Conservation (phyloP, 768 basidiomycete genomes). For the Grammothele lineata region DNA sequence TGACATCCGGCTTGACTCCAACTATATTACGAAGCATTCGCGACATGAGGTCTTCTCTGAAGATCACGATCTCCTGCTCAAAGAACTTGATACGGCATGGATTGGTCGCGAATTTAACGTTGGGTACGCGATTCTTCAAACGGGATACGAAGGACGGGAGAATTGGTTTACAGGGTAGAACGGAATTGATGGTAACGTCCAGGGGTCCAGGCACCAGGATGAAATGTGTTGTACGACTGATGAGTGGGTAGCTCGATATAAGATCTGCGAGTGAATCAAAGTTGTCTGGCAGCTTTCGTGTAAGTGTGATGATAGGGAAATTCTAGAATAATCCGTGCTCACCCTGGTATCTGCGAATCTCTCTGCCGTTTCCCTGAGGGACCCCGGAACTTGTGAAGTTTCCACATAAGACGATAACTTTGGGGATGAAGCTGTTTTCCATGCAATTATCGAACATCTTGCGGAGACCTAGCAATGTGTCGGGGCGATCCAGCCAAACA, state of each 20-base stretch:
- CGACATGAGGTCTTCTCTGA: conserved; percentile 90
- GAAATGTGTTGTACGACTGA: conserved; percentile 81
- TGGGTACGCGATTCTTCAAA: conserved; percentile 69
- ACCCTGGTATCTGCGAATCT: conserved; percentile 87
- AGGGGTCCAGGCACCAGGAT: conserved; percentile 93
- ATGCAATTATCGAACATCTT: conserved; percentile 89
- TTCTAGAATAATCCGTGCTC: neutral
- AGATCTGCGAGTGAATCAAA: conserved; percentile 87
- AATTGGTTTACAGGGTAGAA: conserved; percentile 78
- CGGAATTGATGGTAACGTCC: conserved; percentile 78
- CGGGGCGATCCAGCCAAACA: conserved; percentile 89
- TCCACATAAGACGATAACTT: conserved; percentile 88
- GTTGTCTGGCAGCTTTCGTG: conserved; percentile 69
- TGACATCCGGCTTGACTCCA: conserved; percentile 76
- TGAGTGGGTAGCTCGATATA: conserved; percentile 73
- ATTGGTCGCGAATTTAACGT: conserved; percentile 80
- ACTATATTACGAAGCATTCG: conserved; percentile 91
- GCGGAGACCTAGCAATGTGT: conserved; percentile 72
- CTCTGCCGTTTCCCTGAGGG: conserved; percentile 70
- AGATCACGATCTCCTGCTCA: conserved; percentile 92
- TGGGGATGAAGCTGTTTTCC: conserved; percentile 83
- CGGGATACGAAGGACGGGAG: conserved; percentile 70
- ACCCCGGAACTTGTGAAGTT: conserved; percentile 89
- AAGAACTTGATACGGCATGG: conserved; percentile 95
- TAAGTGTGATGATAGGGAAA: no score